Conservation (phyloP, 2,329 filamentous ascomycete species). For the Paraphoma sp. region DNA sequence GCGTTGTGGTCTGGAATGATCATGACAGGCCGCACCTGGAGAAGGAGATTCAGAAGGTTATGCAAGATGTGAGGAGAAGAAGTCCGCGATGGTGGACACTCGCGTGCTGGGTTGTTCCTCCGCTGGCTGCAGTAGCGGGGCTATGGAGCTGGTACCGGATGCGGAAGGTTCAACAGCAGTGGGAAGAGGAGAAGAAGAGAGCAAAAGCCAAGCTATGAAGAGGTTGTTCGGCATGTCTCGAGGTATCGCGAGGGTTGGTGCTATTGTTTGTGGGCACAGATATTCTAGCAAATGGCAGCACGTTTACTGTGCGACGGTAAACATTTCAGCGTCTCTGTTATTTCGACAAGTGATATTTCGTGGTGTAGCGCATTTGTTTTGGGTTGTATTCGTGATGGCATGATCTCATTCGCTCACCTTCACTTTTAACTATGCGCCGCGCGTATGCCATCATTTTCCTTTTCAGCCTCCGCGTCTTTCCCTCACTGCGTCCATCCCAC, state of each 20-base stretch:
- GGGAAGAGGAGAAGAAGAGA: constrained; percentile 66
- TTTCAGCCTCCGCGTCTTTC: constrained; percentile 6
- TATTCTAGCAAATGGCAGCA: constrained; percentile 17
- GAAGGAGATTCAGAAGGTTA: constrained; percentile 69
- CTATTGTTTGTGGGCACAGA: constrained; percentile 17
- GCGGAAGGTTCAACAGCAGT: constrained; percentile 70
- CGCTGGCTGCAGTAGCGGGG: constrained; percentile 72
- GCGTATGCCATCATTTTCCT: constrained; percentile 2
- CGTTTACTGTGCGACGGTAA: constrained; percentile 13
- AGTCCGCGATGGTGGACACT: constrained; percentile 89
- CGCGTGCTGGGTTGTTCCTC: constrained; percentile 72
- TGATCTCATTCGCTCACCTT: background rate
- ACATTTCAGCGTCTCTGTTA: constrained; percentile 1
- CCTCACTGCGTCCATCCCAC: background rate
- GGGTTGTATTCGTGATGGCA: background rate
- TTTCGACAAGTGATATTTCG: background rate
- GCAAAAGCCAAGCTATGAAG: constrained; percentile 66
- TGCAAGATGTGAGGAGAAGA: constrained; percentile 65
- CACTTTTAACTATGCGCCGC: constrained; percentile 7
- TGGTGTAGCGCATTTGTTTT: background rate
- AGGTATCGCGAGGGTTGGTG: constrained; percentile 4
- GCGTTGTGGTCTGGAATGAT: constrained; percentile 93
- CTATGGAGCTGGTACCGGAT: constrained; percentile 78
- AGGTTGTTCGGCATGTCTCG: background rate
- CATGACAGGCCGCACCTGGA: constrained; percentile 73